Base-by-base conservation (phyloP, 75 land plant genomes). In the Pinus taeda region DNA sequence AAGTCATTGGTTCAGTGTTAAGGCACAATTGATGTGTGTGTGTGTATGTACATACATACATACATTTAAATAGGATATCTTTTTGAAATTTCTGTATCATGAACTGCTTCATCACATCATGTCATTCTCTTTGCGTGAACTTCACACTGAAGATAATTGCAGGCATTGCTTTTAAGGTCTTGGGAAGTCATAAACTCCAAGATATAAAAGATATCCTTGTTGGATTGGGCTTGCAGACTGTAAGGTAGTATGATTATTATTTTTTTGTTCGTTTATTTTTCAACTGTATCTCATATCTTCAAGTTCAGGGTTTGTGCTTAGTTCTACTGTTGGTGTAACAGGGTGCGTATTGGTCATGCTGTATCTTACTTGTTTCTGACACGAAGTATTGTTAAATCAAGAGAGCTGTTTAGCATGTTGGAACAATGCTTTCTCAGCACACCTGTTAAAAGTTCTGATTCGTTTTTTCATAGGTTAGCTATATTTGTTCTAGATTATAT, bases 211-310 rank as follows among this genome's bases (percentile, higher is more conserved):
- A 75, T 22, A 79, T 87, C 59, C 57, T 81, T 4, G 72, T 87
- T 75, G 92, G 92, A 37, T 1, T 90, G 20, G 89, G 92, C 60
- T 76, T 87, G 53, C 92, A 83, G 71, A 78, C 81, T 75, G 66
- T 90, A 64, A 90, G 91, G 45, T 14, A 45, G 4, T 7, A 3
- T 15, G 15, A 60, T 60, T 17, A 4, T 14, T 20, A 30, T 26
- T 15, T 22, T 22, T 18, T 18, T 30, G 15, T 29, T 39, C 37
- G 0, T 5, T 76, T 24, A 26, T 14, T 33, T 15, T 20, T 18
- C 15, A 29, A 36, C 12, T 55, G 20, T 45, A 20, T 53, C 75
- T 9, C 18, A 74, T 74, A 12, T 39, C 18, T 20, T 74, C 75
- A 18, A 20, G 18, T 30, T 77, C 14, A 39, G 26, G 21, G 6